Base-by-base conservation (phyloP, 163 green algal genomes). In the Chloromonas sp. region DNA sequence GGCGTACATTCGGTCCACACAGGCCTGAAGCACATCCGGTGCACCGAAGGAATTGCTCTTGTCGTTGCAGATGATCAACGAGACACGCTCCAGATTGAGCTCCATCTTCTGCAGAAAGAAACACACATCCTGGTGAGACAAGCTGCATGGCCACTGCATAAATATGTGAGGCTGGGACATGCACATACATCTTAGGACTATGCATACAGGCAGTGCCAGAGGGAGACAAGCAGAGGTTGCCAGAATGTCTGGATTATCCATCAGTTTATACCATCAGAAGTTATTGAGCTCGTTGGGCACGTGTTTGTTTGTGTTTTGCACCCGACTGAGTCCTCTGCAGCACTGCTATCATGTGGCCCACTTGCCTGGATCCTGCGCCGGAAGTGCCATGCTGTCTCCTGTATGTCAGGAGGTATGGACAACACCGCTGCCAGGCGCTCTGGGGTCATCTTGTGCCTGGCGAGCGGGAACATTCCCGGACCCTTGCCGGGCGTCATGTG, bases 51-150 rank as follows among this genome's bases (percentile, higher is more conserved):
- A 96, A 82, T 93, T 92, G 3, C 91, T 90, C 88, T 95, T 94
- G 91, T 98, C 95, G 83, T 96, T 95, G 91, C 95, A 98, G 71
- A 98, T 91, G 83, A 96, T 90, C 1, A 94, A n/a, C n/a, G 89
- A 87, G 5, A 93, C 66, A 0, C 83, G 88, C 15, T 89, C 84
- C 60, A 94, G 14, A 0, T 15, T 58, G 2, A 87, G 82, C n/a
- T 90, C 85, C 14, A 83, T 71, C 60, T 58, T 77, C 80, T 83
- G 80, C 80, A 83, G 5, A 13, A 11, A 36, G 36, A 36, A 36
- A 36, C 36, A 36, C 36, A 36, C 36, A 36, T 36, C 36, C 36
- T 36, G 36, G 36, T 36, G 36, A 36, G 36, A 36, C 36, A 36
- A 36, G 36, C 36, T 36, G 36, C 36, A 36, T 36, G 36, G 36